Conservation (phyloP, 176 grass and related monocot genomes). For the Thinopyrum elongatum region DNA sequence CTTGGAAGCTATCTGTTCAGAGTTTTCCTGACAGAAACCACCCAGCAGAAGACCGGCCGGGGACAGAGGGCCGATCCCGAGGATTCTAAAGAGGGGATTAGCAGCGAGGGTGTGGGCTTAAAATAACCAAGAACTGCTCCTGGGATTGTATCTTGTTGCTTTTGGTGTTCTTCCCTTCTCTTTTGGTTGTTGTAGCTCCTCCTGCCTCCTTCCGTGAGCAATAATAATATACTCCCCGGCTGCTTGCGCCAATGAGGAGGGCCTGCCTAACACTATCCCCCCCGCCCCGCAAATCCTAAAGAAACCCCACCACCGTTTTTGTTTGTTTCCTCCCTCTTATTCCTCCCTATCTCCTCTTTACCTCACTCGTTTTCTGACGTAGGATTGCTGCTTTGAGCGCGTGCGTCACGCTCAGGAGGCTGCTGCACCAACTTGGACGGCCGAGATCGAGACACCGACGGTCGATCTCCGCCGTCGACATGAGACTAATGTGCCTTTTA, state of each 20-base stretch:
- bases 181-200: slow-evolving; percentile 54
- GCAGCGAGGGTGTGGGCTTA: slow-evolving; percentile 35
- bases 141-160: slow-evolving; percentile 10
- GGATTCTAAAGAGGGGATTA: slow-evolving; percentile 55
- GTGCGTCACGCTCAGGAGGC: slow-evolving; percentile 1
- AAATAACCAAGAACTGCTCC: slow-evolving; percentile 39
- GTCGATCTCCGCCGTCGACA: neutral
- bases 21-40: slow-evolving; percentile 42
- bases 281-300: slow-evolving; percentile 47
- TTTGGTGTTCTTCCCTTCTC: slow-evolving; percentile 38
- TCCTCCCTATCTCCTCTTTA: slow-evolving; percentile 45
- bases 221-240: slow-evolving; percentile 59
- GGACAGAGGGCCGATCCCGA: slow-evolving; percentile 56
- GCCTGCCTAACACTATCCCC: slow-evolving; percentile 50
- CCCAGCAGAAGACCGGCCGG: neutral
- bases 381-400: slow-evolving; percentile 10
- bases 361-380: slow-evolving; percentile 36
- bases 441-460: slow-evolving; percentile 7
- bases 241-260: slow-evolving; percentile 55
- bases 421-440: neutral
- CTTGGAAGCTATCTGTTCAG: neutral
- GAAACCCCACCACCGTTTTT: slow-evolving; percentile 63
- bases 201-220: slow-evolving; percentile 38
- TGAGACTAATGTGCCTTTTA: neutral
- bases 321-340: slow-evolving; percentile 46